Base-by-base conservation (phyloP, 257 asterid species). In the Ilex asprella region DNA sequence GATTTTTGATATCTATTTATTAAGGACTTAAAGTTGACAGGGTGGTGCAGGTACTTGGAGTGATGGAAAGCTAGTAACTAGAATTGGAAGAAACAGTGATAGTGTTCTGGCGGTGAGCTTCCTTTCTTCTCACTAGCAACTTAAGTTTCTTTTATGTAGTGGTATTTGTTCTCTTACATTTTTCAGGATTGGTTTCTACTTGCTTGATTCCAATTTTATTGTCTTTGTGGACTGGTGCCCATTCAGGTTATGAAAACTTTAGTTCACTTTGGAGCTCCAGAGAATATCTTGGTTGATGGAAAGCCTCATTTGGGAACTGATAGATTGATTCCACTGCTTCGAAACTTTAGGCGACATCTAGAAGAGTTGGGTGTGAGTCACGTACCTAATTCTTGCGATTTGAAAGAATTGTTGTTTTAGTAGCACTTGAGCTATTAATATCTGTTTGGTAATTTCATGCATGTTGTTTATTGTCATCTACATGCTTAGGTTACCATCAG, bases 1-100 rank as follows among this genome's bases (percentile, higher is more conserved):
- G 54, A 11, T 49, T 15, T 49, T 49, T 2, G 6, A 49, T 11
- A 49, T 75, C 65, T 64, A 68, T 75, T 70, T 78, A 76, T 78
- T 70, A 63, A 79, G 84, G 83, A 83, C 97, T 92, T 86, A 92
- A 80, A 83, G 70, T 61, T 85, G 78, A 80, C 99, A 92, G 96
- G 99, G 99, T 84, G 97, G 99, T 87, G 99, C 99, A 92, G 97
- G 99, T 89, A 92, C 97, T 73, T 89, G 97, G 99, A 92, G 99
- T 60, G 99, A 92, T 63, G 99, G 99, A 73, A 92, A 92, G 79
- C 81, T 89, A 69, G 96, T 92, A 57, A 92, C 99, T 62, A 83
- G 99, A 82, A 89, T 87, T 60, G 99, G 99, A 71, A 79, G 92
- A 78, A 89, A 92, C 68, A 92, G 89, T 52, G 64, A 65, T 47